Evolutionary conservation across 345 rosid genomes (phyloP).

Genomic region (Adansonia digitata): DNA sequence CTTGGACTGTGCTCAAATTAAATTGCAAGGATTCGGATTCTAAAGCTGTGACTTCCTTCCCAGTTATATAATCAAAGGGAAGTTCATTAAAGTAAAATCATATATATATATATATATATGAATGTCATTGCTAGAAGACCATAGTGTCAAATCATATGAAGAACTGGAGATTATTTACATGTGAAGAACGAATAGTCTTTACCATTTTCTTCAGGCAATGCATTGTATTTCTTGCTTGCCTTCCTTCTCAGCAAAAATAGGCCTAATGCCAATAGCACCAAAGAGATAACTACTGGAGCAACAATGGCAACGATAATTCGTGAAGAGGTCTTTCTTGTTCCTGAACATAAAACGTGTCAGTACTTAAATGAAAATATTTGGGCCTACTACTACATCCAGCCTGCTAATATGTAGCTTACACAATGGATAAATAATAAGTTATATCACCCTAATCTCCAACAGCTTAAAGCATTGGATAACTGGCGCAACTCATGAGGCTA

Average conservation of each 20-base stretch:
- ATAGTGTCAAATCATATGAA: not conserved
- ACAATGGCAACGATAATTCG: slow-evolving; percentile 26
- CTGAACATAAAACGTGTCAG: slow-evolving; percentile 15
- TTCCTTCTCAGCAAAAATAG: slow-evolving; percentile 29
- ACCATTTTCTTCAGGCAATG: slow-evolving; percentile 32
- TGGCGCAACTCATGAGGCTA: no score
- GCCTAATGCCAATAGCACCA: slow-evolving; percentile 24
- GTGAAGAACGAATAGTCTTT: not conserved
- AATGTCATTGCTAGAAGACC: not conserved
- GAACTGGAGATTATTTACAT: not conserved
- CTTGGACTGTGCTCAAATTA: slow-evolving; percentile 32
- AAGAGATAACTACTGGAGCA: slow-evolving; percentile 21
- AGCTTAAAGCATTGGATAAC: no score
- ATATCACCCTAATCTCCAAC: no score
- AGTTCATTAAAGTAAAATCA: not conserved
- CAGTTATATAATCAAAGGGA: slow-evolving; percentile 23
- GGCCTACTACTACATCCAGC: not conserved
- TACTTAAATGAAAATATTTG: not conserved
- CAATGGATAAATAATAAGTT: no score
- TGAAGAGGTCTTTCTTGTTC: slow-evolving; percentile 19
- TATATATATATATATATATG: not conserved
- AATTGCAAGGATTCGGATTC: slow-evolving; percentile 36
- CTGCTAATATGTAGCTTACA: no score
- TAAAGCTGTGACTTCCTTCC: slow-evolving; percentile 23
- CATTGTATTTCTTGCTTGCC: slow-evolving; percentile 23